Base-by-base conservation (phyloP, 805 yeast genomes). In the Ogataea ganodermae region DNA sequence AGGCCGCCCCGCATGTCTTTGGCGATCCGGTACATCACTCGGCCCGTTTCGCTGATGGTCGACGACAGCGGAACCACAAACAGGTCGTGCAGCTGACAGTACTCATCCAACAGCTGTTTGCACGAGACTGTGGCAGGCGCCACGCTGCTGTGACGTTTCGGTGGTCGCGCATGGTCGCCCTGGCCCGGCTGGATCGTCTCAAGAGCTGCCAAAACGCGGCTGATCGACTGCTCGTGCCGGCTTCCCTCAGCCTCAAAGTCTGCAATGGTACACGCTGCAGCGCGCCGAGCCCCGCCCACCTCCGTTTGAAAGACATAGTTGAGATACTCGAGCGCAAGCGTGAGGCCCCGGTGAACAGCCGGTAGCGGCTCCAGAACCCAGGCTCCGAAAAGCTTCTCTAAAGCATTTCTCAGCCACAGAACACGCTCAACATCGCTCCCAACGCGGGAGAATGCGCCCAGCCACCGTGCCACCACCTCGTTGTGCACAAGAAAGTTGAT, bases 91-190 rank as follows among this genome's bases (percentile, higher is more conserved):
- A 68, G 65, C 21, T 71, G 59, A 56, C 96, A 89, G 57, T 70
- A 78, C 2, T 79, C 79, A 44, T 76, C 80, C 2, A 88, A 78
- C 16, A 89, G 83, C 44, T 86, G 89, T 52, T 74, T 81, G 59
- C 83, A 83, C 0, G 86, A 71, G 3, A 76, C 69, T 6, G 31
- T 45, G 23, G 36, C 36, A 5, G 20, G 35, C 22, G 17, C 18
- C 17, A n/a, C n/a, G n/a, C n/a, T n/a, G n/a, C n/a, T n/a, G n/a
- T n/a, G n/a, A n/a, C n/a, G n/a, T n/a, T n/a, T n/a, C n/a, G n/a
- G n/a, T n/a, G n/a, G n/a, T n/a, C n/a, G n/a, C n/a, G n/a, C n/a
- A n/a, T n/a, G n/a, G n/a, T n/a, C 12, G 14, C 12, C 30, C 6
- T 27, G 6, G 5, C 30, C 30, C 6, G 6, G 5, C 14, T 24